A percentile compares a stretch with the other conserved stretches of the same genome.
Evolutionary conservation across 805 yeast genomes (phyloP).

Genomic region (Pichia californica): DNA sequence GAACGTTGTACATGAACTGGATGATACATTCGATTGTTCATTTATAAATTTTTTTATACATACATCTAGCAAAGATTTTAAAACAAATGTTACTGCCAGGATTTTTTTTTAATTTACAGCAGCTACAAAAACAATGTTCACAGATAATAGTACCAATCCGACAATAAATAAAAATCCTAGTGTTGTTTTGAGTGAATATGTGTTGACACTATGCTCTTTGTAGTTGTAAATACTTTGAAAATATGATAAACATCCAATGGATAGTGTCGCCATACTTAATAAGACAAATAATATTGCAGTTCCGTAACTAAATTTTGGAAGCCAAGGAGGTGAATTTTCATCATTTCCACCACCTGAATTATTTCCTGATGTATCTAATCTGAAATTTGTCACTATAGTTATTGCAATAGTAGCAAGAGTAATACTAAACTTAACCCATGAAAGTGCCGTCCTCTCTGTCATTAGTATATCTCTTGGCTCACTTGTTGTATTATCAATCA

Average conservation of each 20-base stretch:
- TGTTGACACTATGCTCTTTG: conserved; percentile 35
- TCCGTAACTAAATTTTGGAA: conserved; percentile 18
- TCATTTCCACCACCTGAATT: conserved; percentile 14
- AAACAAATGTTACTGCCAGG: no score
- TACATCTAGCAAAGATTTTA: no score
- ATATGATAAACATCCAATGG: conserved; percentile 37
- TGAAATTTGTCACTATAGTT: conserved; percentile 40
- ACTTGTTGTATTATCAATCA: conserved; percentile 33
- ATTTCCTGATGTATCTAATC: conserved; percentile 33
- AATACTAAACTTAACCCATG: conserved; percentile 41
- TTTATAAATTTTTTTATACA: no score
- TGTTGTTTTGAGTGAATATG: conserved; percentile 26
- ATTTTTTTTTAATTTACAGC: neutral
- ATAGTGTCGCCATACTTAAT: conserved; percentile 33
- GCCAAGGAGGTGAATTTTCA: conserved; percentile 5
- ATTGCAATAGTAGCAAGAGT: conserved; percentile 41
- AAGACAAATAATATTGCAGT: conserved; percentile 29
- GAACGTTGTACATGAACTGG: no score
- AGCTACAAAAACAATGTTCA: conserved; percentile 10
- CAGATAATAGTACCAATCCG: conserved; percentile 6
- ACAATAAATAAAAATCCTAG: conserved; percentile 22
- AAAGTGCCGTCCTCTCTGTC: conserved; percentile 46
- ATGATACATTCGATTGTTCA: no score
- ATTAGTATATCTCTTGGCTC: conserved; percentile 52
- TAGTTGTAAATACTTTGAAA: conserved; percentile 39